Evolutionary conservation across 225 moss, liverwort and hornwort species (phyloP).

Genomic region (Bryum argenteum): DNA sequence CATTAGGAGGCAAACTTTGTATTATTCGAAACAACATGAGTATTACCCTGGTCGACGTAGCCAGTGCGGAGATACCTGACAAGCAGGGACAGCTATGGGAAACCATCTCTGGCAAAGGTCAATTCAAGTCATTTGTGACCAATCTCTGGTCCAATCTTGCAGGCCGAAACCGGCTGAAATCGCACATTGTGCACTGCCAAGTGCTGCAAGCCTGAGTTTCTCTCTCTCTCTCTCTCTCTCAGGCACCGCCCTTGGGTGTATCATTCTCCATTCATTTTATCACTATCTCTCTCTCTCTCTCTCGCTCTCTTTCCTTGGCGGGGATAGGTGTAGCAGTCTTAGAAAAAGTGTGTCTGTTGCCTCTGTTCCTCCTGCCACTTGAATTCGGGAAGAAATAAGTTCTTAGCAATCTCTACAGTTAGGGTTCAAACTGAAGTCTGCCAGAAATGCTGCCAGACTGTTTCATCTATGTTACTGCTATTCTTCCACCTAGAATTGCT

Average conservation of each 20-base stretch:
- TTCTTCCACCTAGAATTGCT: constrained; percentile 26
- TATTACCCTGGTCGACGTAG: constrained; percentile 94
- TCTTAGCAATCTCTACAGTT: constrained; percentile 41
- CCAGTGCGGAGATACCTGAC: constrained; percentile 84
- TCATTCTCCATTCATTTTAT: constrained; percentile 69
- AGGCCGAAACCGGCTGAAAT: constrained; percentile 90
- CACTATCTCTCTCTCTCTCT: constrained; percentile 26
- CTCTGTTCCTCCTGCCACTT: constrained; percentile 41
- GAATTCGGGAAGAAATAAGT: constrained; percentile 54
- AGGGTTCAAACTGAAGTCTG: constrained; percentile 48
- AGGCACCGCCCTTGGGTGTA: constrained; percentile 66
- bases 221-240: constrained; percentile 20
- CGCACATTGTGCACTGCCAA: constrained; percentile 99
- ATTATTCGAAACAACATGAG: constrained; percentile 99
- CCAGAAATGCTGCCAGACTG: constrained; percentile 56
- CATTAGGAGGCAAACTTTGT: constrained; percentile 96
- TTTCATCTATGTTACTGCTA: constrained; percentile 37
- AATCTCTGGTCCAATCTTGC: constrained; percentile 99
- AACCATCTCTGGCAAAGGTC: constrained; percentile 96
- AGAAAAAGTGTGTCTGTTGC: constrained; percentile 53
- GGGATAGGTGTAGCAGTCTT: constrained; percentile 61
- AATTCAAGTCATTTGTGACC: constrained; percentile 98
- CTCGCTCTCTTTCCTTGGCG: constrained; percentile 25
- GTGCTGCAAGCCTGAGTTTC: constrained; percentile 89
- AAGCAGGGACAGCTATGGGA: constrained; percentile 94